Percentiles rank a stretch among this genome's conserved stretches.
Evolutionary conservation across 495 filamentous ascomycete species (phyloP).

Genomic region (Annulohypoxylon maeteangense): DNA sequence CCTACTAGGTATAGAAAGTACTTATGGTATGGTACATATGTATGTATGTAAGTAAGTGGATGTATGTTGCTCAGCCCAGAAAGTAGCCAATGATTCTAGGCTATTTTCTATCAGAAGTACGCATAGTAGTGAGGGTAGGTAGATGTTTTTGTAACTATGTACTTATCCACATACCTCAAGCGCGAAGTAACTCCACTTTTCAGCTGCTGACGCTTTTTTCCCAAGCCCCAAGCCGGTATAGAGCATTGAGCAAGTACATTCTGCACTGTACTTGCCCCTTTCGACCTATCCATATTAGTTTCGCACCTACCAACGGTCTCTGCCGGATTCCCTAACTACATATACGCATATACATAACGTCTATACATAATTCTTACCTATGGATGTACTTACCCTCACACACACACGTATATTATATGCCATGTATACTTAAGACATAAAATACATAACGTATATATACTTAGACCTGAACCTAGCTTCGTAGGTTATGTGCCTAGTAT

Average conservation of each 20-base stretch:
- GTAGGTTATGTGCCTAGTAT: constrained; percentile 26
- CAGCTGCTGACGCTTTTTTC: constrained; percentile 44
- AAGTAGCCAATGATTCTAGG: background rate
- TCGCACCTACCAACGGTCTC: constrained; percentile 34
- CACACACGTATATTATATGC: constrained; percentile 1
- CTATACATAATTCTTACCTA: constrained; percentile 2
- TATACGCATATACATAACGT: constrained; percentile 3
- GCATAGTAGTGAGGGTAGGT: background rate
- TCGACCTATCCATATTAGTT: constrained; percentile 30
- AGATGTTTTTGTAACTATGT: constrained; percentile 11
- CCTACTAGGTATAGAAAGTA: constrained; percentile 9
- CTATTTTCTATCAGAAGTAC: constrained; percentile 13
- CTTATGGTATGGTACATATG: background rate
- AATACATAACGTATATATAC: constrained; percentile 15
- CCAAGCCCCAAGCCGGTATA: constrained; percentile 40
- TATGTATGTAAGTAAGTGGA: background rate
- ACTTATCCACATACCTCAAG: constrained; percentile 24
- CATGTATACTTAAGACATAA: constrained; percentile 3
- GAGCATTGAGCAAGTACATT: constrained; percentile 29
- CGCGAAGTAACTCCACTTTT: constrained; percentile 36
- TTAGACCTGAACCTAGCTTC: constrained; percentile 5
- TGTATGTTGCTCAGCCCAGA: constrained; percentile 10
- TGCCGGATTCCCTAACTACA: constrained; percentile 26
- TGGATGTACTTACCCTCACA: constrained; percentile 12
- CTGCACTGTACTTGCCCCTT: constrained; percentile 37